Conservation (phyloP, 345 rosid genomes). For the Brassica rapa region DNA sequence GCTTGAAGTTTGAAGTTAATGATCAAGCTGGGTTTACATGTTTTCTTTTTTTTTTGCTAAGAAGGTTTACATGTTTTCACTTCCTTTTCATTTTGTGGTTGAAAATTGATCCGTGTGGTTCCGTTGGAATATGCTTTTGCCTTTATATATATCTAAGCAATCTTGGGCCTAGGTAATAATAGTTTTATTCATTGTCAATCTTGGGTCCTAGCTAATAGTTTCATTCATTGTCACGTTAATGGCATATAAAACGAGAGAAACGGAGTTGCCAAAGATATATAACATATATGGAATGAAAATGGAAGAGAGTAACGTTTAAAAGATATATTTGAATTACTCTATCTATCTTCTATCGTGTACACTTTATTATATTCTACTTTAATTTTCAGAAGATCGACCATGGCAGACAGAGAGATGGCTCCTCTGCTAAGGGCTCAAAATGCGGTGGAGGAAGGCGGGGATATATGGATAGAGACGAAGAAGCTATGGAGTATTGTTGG, state of each 20-base stretch:
- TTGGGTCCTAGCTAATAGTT: too few relatives aligned
- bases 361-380: not conserved
- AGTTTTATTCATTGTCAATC: too few relatives aligned
- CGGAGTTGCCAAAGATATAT: not conserved
- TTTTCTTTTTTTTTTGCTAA: too few relatives aligned
- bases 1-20: not conserved
- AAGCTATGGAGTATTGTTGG: slow-evolving; percentile 63
- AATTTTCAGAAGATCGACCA: not conserved
- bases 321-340: not conserved
- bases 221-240: not conserved
- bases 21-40: not conserved
- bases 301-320: not conserved
- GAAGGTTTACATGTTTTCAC: not conserved
- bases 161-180: not conserved
- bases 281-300: not conserved
- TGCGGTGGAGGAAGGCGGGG: not conserved
- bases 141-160: not conserved
- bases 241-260: not conserved
- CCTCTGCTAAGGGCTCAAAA: not conserved
- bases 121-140: too few relatives aligned
- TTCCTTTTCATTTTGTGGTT: not conserved
- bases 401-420: slow-evolving; percentile 25
- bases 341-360: not conserved
- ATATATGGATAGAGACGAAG: slow-evolving; percentile 51
- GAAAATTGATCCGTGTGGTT: too few relatives aligned